Evolutionary conservation across 202 grass and related monocot genomes (phyloP).

Genomic region (Schoenoplectus tabernaemontani): DNA sequence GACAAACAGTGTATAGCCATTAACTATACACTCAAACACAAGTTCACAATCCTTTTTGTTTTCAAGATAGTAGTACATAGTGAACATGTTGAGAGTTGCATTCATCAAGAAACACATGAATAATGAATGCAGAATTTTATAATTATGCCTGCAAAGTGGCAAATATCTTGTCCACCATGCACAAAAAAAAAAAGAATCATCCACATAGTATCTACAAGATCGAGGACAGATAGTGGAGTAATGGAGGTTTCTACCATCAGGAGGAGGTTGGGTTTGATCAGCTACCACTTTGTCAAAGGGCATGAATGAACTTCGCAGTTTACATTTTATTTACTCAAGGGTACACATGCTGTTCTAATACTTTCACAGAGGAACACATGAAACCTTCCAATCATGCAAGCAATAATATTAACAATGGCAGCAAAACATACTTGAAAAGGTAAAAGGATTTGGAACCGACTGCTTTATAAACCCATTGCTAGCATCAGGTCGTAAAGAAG

Average conservation of each 20-base stretch:
- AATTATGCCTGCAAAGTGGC: background rate
- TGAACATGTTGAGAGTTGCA: background rate
- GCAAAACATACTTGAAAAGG: slow-evolving; percentile 15
- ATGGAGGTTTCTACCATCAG: background rate
- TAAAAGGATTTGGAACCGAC: background rate
- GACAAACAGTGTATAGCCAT: background rate
- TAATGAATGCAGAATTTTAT: background rate
- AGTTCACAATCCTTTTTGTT: background rate
- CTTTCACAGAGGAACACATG: too few relatives aligned
- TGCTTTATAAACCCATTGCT: slow-evolving; percentile 42
- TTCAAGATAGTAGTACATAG: background rate
- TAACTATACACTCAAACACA: background rate
- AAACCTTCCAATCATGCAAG: background rate
- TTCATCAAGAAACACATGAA: background rate
- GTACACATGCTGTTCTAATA: background rate
- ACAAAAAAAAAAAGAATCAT: too few relatives aligned
- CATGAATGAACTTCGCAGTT: background rate
- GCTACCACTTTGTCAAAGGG: background rate
- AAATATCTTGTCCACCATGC: too few relatives aligned
- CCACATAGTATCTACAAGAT: too few relatives aligned
- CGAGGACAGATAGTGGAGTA: background rate
- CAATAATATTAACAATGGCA: background rate
- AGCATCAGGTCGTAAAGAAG: slow-evolving; percentile 32
- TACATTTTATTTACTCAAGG: background rate
- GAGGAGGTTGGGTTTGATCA: background rate